Conservation (phyloP, 805 yeast genomes). For the Barnettozyma botsteinii region DNA sequence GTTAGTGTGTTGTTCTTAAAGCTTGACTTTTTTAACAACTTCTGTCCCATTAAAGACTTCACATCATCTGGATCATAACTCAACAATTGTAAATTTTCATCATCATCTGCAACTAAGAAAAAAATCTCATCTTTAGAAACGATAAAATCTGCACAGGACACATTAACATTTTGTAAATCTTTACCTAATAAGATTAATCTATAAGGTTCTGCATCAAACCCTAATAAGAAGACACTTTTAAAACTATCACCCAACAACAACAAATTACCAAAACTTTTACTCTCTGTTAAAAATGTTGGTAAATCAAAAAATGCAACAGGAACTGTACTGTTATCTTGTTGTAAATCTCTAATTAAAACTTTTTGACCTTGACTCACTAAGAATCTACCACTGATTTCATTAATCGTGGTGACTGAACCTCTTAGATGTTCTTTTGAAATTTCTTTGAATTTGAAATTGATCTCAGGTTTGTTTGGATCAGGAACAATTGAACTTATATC, state of each 20-base stretch:
- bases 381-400: slow-evolving; percentile 79
- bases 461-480: slow-evolving; percentile 81
- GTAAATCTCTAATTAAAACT: slow-evolving; percentile 69
- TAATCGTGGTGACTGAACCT: slow-evolving; percentile 77
- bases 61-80: slow-evolving; percentile 94
- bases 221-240: slow-evolving; percentile 73
- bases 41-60: slow-evolving; percentile 71
- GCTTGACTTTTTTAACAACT: slow-evolving; percentile 61
- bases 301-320: slow-evolving; percentile 93
- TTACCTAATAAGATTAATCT: slow-evolving; percentile 74
- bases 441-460: slow-evolving; percentile 70
- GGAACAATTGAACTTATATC: slow-evolving; percentile 83
- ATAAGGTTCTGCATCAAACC: slow-evolving; percentile 94
- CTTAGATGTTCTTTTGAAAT: slow-evolving; percentile 66
- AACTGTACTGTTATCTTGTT: slow-evolving; percentile 77
- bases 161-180: slow-evolving; percentile 59
- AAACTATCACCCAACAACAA: slow-evolving; percentile 76
- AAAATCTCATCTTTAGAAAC: slow-evolving; percentile 63
- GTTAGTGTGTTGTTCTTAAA: slow-evolving; percentile 62
- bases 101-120: slow-evolving; percentile 63
- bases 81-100: slow-evolving; percentile 60
- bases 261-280: slow-evolving; percentile 78
- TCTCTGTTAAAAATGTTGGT: slow-evolving; percentile 70
- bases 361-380: slow-evolving; percentile 83
- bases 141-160: slow-evolving; percentile 69